phyloP scores from a whole-genome alignment of 176 grass and related monocot genomes.

The Hsuehochloa calcarea region DNA sequence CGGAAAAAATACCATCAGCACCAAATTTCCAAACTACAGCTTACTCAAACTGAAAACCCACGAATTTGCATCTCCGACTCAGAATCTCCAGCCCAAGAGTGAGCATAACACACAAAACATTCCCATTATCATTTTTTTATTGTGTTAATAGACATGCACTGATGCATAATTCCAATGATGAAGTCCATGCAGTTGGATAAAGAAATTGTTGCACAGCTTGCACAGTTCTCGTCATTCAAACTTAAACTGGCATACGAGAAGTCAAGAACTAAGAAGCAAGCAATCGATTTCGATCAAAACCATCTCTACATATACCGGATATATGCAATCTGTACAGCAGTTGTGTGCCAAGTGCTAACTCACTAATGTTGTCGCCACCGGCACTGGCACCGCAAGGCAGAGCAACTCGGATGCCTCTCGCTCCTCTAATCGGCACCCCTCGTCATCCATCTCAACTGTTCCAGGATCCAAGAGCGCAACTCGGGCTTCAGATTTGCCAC shows the following conservation, averaged over 20 bases:
- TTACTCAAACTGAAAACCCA: not conserved
- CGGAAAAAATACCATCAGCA: not conserved
- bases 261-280: not conserved
- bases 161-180: not conserved
- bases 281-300: not conserved
- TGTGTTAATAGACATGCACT: not conserved
- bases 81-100: not conserved
- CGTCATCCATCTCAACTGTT: slow-evolving; percentile 22
- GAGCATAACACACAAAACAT: not conserved
- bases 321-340: slow-evolving; percentile 31
- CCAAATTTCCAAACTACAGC: not conserved
- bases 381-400: slow-evolving; percentile 57
- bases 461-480: not conserved
- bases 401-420: slow-evolving; percentile 39
- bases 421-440: not conserved
- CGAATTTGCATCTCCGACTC: not conserved
- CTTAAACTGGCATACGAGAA: not conserved
- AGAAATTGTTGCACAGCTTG: not conserved
- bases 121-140: not conserved
- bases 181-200: not conserved
- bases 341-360: slow-evolving; percentile 15
- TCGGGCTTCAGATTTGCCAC: slow-evolving; percentile 3
- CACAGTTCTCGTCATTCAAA: not conserved
- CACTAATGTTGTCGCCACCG: slow-evolving; percentile 35
- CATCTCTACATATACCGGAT: slow-evolving; percentile 5